Percentiles rank a stretch among this genome's conserved stretches.
phyloP scores from a whole-genome alignment of 768 basidiomycete genomes.

The Rubroboletus pulcherrimus region DNA sequence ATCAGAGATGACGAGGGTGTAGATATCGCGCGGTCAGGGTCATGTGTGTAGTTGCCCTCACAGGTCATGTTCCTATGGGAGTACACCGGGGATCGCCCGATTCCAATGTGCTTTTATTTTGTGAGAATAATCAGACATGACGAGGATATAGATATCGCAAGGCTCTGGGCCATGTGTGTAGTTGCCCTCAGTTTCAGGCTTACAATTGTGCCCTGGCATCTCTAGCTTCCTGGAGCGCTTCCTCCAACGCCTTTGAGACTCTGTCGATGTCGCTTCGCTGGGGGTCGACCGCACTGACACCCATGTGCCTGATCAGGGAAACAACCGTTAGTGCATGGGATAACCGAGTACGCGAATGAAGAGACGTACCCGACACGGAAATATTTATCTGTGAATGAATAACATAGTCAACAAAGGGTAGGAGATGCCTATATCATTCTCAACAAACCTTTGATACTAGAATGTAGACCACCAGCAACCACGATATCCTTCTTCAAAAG shows the following conservation, averaged over 20 bases:
- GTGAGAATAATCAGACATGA: neutral
- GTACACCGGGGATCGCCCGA: too few relatives aligned
- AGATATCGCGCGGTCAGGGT: too few relatives aligned
- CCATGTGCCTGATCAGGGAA: constrained; percentile 70
- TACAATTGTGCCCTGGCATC: constrained; percentile 12
- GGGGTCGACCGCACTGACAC: constrained; percentile 69
- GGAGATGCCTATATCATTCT: neutral
- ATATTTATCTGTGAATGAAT: constrained; percentile 59
- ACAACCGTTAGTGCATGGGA: neutral
- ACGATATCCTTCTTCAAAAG: constrained; percentile 70
- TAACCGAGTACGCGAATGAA: neutral
- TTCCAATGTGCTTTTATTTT: neutral
- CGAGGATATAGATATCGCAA: neutral
- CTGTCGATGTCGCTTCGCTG: constrained; percentile 72
- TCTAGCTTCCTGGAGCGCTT: constrained; percentile 42
- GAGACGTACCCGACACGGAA: constrained; percentile 78
- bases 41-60: neutral
- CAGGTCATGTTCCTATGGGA: neutral
- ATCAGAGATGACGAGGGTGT: neutral
- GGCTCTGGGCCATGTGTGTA: neutral
- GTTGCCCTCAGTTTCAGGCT: neutral
- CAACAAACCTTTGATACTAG: constrained; percentile 69
- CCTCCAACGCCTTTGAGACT: constrained; percentile 62
- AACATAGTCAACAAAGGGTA: constrained; percentile 5
- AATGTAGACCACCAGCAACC: constrained; percentile 86